Evolutionary conservation across 139 green algal species (phyloP).

Genomic region (Picochlorum sp.): DNA sequence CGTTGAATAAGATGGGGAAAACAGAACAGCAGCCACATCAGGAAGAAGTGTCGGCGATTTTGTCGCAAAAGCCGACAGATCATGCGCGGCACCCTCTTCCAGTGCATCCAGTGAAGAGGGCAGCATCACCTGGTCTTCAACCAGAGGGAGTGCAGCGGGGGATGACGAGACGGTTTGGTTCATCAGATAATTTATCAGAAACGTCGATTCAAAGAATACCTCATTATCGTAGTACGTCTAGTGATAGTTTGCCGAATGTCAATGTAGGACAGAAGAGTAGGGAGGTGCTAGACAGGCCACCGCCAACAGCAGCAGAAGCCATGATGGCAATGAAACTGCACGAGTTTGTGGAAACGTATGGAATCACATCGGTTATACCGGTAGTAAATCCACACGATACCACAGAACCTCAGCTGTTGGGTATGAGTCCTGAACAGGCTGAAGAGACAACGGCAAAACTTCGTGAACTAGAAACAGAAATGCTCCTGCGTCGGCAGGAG

Average conservation of each 20-base stretch:
- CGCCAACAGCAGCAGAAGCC: slow-evolving; percentile 14
- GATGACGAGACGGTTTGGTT: background rate
- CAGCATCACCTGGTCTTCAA: background rate
- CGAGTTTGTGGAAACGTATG: slow-evolving; percentile 11
- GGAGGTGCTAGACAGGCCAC: background rate
- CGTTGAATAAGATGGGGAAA: background rate
- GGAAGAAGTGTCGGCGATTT: background rate
- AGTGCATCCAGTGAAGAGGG: slow-evolving; percentile 1
- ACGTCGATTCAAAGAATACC: background rate
- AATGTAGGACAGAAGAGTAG: background rate
- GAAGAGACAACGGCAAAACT: slow-evolving; percentile 33
- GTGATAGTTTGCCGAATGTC: background rate
- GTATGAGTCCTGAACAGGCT: slow-evolving; percentile 33
- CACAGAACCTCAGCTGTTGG: slow-evolving; percentile 28
- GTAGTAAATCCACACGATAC: slow-evolving; percentile 24
- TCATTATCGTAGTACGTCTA: slow-evolving; percentile 8
- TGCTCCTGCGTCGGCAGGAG: slow-evolving; percentile 31
- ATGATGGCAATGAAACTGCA: slow-evolving; percentile 14
- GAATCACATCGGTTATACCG: slow-evolving; percentile 17
- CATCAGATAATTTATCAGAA: slow-evolving; percentile 4
- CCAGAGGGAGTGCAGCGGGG: background rate
- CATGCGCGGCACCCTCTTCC: background rate
- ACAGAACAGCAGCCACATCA: background rate
- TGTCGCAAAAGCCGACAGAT: background rate
- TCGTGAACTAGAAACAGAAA: slow-evolving; percentile 26